These are phyloP conservation scores for Pyrus bretschneideri DNA, from an alignment of 306 rosid species.

Conservation along the genomic window DNA sequence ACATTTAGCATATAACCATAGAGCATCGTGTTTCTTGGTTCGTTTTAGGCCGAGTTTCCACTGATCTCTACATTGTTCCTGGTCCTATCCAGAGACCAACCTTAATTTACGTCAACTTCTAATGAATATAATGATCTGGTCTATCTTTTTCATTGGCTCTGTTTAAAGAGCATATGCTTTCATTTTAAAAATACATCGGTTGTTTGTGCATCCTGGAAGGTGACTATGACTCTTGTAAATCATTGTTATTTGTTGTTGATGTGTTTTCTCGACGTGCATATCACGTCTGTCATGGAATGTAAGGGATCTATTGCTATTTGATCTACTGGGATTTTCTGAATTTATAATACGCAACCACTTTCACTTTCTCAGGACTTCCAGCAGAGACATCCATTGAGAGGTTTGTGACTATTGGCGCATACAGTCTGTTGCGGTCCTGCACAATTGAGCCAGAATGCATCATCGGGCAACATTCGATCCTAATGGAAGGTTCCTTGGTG, in stretches of 20 bases:
- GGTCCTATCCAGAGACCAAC: not conserved
- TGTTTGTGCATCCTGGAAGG: not conserved
- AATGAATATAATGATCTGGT: not conserved
- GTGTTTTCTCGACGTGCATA: not conserved
- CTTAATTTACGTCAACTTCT: not conserved
- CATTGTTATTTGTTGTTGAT: not conserved
- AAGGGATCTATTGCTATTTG: not conserved
- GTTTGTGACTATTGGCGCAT: slow-evolving; percentile 87
- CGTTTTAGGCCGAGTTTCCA: not conserved
- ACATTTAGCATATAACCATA: not conserved
- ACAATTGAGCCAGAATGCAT: slow-evolving; percentile 96
- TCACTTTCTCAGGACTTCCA: slow-evolving; percentile 67
- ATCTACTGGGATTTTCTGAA: not conserved
- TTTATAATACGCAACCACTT: slow-evolving; percentile 16
- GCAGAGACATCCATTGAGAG: slow-evolving; percentile 86
- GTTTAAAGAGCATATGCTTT: not conserved
- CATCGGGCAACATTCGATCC: slow-evolving; percentile 94
- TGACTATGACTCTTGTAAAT: not conserved
- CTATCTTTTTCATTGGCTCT: not conserved
- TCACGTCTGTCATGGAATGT: not conserved
- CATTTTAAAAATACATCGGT: not conserved
- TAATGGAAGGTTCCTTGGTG: slow-evolving; percentile 96
- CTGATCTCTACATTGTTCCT: not conserved
- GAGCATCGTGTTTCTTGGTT: not conserved
- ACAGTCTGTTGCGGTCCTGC: slow-evolving; percentile 90